Base-by-base conservation (phyloP, 441 rosid genomes). In the Syzygium syzygioides region DNA sequence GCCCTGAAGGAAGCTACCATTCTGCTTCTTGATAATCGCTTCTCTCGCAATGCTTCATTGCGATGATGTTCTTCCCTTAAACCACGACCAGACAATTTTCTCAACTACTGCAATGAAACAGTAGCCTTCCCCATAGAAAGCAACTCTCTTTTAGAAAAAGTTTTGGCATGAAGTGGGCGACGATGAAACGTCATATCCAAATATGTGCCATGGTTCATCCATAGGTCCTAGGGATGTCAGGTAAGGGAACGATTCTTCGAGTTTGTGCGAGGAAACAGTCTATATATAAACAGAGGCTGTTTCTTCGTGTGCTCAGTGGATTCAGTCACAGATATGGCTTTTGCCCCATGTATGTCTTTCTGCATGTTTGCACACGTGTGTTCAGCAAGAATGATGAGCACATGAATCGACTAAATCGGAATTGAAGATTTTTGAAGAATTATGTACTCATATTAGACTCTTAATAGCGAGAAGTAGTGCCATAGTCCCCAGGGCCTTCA, bases 301-400 rank as follows among this genome's bases (percentile, higher is more conserved):
- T 68, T 45, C 25, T 32, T 32, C 79, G 2, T 66, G 18, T 18
- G 25, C 19, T 66, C 45, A n/a, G 13, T 66, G 45, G 25, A 68
- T 68, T 4, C 48, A 68, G 48, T 68, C 48, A 9, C 2, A 19
- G 0, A 19, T 20, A 34, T 68, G 14, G 48, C 26, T 68, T 34
- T 68, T 68, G 26, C 48, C 79, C 14, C 48, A 8, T 32, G 14
- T 7, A 4, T 68, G 79, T 68, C 48, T 32, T 34, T 9, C 14
- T 9, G 1, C 4, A 7, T 34, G 14, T 68, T 34, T 19, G 48
- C 7, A 3, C 26, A 0, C 14, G 0, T 9, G 48, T 19, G 48
- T 0, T 10, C 48, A 45, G 28, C 60, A 56, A 56, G 9, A 56
- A 4, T 56, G 25, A 20, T 56, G 26, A 56, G 60, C 60, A 23